Evolutionary conservation across 345 rosid genomes (phyloP).

Genomic region (Orychophragmus violaceus): DNA sequence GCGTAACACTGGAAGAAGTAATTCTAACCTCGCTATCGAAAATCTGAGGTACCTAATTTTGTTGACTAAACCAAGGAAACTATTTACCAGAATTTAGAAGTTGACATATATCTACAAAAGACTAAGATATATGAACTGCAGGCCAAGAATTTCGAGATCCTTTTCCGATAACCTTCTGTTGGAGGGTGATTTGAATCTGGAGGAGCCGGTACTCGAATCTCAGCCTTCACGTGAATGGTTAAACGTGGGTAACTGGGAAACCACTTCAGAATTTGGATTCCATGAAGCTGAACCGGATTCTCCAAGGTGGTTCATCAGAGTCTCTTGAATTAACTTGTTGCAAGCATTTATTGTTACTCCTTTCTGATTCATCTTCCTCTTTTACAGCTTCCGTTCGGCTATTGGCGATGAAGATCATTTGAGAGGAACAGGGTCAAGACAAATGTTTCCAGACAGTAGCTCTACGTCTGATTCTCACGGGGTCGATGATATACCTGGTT

Average conservation of each 20-base stretch:
- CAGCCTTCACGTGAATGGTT: slow-evolving; percentile 22
- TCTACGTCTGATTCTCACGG: not conserved
- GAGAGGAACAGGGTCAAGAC: slow-evolving; percentile 9
- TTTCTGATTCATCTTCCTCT: not conserved
- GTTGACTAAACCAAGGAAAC: not conserved
- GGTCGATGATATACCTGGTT: slow-evolving; percentile 22
- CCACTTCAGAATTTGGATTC: slow-evolving; percentile 13
- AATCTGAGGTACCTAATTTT: slow-evolving; percentile 21
- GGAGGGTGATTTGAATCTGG: slow-evolving; percentile 20
- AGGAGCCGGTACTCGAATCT: slow-evolving; percentile 12
- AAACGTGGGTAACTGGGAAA: slow-evolving; percentile 20
- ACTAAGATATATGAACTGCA: slow-evolving; percentile 9
- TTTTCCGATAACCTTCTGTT: slow-evolving; percentile 23
- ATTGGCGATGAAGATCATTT: slow-evolving; percentile 7
- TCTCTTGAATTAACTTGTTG: slow-evolving; percentile 1
- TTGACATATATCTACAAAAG: not conserved
- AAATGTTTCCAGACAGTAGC: slow-evolving; percentile 14
- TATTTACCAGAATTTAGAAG: not conserved
- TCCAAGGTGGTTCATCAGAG: slow-evolving; percentile 6
- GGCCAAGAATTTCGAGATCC: slow-evolving; percentile 30
- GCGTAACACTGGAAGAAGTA: slow-evolving; percentile 16
- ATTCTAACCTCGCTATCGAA: slow-evolving; percentile 28
- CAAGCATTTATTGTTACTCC: not conserved
- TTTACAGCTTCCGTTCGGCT: slow-evolving; percentile 14
- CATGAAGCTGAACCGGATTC: slow-evolving; percentile 27